These are phyloP conservation scores for Rhizopogon vesiculosus DNA, from an alignment of 768 basidiomycete species.

Conservation along the genomic window DNA sequence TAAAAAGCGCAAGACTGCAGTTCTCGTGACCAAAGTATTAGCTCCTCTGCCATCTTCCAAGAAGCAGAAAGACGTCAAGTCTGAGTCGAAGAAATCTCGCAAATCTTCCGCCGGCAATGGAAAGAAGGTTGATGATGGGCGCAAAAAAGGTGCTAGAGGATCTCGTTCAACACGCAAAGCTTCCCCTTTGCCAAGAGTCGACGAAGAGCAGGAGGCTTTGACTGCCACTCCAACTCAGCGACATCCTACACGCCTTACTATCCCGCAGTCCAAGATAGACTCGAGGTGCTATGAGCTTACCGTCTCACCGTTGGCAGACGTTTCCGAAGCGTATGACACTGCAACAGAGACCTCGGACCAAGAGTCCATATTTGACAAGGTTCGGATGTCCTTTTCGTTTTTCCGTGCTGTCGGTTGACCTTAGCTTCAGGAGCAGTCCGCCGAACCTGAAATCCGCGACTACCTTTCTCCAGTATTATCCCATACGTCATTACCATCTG, in stretches of 20 bases:
- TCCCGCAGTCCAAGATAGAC: constrained; percentile 54
- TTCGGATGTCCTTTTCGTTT: constrained; percentile 24
- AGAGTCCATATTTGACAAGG: constrained; percentile 41
- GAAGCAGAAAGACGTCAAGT: constrained; percentile 40
- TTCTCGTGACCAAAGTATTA: constrained; percentile 49
- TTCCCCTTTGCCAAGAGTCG: constrained; percentile 60
- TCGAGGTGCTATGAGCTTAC: constrained; percentile 80
- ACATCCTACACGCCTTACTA: constrained; percentile 17
- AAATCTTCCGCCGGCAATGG: constrained; percentile 32
- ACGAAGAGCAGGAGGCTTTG: constrained; percentile 39
- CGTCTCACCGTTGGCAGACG: constrained; percentile 73
- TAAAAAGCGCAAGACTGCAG: constrained; percentile 65
- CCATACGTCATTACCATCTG: constrained; percentile 24
- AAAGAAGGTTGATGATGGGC: constrained; percentile 29
- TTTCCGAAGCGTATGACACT: constrained; percentile 63
- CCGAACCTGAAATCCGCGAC: constrained; percentile 54
- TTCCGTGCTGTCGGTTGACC: constrained; percentile 1
- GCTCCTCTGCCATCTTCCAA: constrained; percentile 29
- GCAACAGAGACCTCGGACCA: constrained; percentile 20
- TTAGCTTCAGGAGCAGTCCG: constrained; percentile 42
- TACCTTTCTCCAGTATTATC: constrained; percentile 33
- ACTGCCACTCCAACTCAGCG: constrained; percentile 17
- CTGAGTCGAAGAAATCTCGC: constrained; percentile 54
- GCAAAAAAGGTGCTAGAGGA: constrained; percentile 34
- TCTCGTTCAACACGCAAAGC: constrained; percentile 37